Evolutionary conservation across 1,284 basidiomycete genomes (phyloP).

Genomic region (Sutorius eximius): DNA sequence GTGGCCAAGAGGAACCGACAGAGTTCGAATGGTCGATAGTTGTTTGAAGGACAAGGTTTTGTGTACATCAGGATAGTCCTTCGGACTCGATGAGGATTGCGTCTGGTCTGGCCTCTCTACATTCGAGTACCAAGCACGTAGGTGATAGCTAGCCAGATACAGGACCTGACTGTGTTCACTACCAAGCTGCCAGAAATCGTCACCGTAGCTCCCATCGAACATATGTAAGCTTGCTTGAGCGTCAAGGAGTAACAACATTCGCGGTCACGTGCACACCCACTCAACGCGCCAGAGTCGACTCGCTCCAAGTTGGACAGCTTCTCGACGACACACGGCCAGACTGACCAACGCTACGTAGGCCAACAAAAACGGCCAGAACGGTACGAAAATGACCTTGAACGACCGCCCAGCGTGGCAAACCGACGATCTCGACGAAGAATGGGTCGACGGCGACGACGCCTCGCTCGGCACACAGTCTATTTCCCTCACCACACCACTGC

Average conservation of each 20-base stretch:
- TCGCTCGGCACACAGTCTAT: constrained; percentile 49
- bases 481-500: constrained; percentile 62
- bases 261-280: constrained; percentile 28
- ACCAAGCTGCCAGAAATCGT: too few species aligned
- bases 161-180: too few species aligned
- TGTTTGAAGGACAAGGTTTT: too few species aligned
- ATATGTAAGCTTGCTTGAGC: neutral
- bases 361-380: neutral
- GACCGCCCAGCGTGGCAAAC: constrained; percentile 72
- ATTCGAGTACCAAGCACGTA: too few species aligned
- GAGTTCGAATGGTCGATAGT: too few species aligned
- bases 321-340: neutral
- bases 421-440: constrained; percentile 76
- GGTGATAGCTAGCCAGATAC: too few species aligned
- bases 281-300: constrained; percentile 10
- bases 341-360: neutral
- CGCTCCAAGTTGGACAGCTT: neutral
- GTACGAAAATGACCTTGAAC: constrained; percentile 13
- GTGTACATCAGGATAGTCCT: too few species aligned
- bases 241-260: constrained; percentile 20
- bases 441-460: constrained; percentile 58
- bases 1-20: too few species aligned
- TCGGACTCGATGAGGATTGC: too few species aligned
- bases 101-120: too few species aligned
- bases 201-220: too few species aligned